Percentiles rank a stretch among this genome's conserved stretches.
These are phyloP conservation scores for Naumovozyma castellii DNA, from an alignment of 805 yeast genomes.

Conservation along the genomic window DNA sequence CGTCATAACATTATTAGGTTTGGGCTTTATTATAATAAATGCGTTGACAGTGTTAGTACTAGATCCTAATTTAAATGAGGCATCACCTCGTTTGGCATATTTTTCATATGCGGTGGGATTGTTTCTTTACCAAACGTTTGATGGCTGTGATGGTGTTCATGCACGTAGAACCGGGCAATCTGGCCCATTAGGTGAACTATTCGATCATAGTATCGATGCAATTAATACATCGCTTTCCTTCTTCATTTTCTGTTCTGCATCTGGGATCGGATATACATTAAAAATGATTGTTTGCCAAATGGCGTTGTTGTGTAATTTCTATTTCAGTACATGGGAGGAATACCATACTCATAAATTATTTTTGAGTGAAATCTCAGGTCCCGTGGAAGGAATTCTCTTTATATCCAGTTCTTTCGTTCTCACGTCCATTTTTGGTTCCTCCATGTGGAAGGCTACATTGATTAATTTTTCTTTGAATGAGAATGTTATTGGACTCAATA, in stretches of 20 bases:
- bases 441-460: conserved; percentile 45
- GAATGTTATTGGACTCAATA: conserved; percentile 28
- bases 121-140: conserved; percentile 89
- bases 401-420: conserved; percentile 43
- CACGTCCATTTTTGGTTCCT: conserved; percentile 65
- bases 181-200: conserved; percentile 89
- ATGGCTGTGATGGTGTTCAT: conserved; percentile 92
- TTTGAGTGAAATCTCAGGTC: conserved; percentile 77
- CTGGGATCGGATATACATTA: conserved; percentile 66
- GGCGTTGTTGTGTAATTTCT: conserved; percentile 71
- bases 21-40: conserved; percentile 59
- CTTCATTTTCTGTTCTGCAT: conserved; percentile 63
- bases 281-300: conserved; percentile 54
- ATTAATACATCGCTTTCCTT: conserved; percentile 73
- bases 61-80: conserved; percentile 56
- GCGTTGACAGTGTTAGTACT: conserved; percentile 54
- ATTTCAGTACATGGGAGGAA: conserved; percentile 91
- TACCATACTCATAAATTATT: conserved; percentile 79
- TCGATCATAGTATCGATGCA: conserved; percentile 79
- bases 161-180: conserved; percentile 93
- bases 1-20: conserved; percentile 75
- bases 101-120: conserved; percentile 70
- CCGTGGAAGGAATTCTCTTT: conserved; percentile 85
- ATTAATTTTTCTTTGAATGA: conserved; percentile 16
- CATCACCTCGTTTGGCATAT: conserved; percentile 69